phyloP scores from a whole-genome alignment of 768 basidiomycete species.

The Suillus americanus region DNA sequence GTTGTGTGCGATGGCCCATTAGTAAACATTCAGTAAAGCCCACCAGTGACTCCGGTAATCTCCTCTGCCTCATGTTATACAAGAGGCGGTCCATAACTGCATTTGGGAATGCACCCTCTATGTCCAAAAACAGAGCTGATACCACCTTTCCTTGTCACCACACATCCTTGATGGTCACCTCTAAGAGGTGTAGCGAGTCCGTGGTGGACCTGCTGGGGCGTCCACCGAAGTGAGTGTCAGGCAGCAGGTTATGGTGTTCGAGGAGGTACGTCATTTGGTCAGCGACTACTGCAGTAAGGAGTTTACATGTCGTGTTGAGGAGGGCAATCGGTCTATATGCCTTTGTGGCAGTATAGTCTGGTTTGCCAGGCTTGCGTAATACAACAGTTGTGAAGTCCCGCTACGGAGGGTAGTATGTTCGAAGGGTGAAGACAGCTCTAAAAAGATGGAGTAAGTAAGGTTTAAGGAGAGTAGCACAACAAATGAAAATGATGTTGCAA shows the following conservation, averaged over 20 bases:
- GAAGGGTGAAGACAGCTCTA: constrained; percentile 14
- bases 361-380: constrained; percentile 36
- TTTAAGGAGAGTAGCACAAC: constrained; percentile 12
- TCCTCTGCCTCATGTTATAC: constrained; percentile 25
- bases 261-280: constrained; percentile 25
- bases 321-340: constrained; percentile 37
- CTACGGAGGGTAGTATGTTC: constrained; percentile 16
- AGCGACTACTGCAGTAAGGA: constrained; percentile 28
- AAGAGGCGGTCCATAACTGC: constrained; percentile 28
- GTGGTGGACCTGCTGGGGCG: constrained; percentile 20
- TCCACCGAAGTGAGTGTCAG: constrained; percentile 34
- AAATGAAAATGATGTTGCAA: constrained; percentile 18
- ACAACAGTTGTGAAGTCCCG: constrained; percentile 29
- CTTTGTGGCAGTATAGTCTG: constrained; percentile 33
- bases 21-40: not conserved
- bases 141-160: constrained; percentile 37
- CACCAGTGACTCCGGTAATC: not conserved
- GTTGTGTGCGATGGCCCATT: not conserved
- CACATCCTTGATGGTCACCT: constrained; percentile 34
- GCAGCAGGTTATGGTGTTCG: constrained; percentile 34
- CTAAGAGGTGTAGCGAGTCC: constrained; percentile 34
- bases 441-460: constrained; percentile 8
- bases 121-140: constrained; percentile 19
- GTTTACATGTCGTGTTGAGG: constrained; percentile 35
- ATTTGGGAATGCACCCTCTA: constrained; percentile 38